Percentiles rank a stretch among this genome's conserved stretches.
Evolutionary conservation across 208 protist species (phyloP).

Genomic region (Trypanosoma scelopori): DNA sequence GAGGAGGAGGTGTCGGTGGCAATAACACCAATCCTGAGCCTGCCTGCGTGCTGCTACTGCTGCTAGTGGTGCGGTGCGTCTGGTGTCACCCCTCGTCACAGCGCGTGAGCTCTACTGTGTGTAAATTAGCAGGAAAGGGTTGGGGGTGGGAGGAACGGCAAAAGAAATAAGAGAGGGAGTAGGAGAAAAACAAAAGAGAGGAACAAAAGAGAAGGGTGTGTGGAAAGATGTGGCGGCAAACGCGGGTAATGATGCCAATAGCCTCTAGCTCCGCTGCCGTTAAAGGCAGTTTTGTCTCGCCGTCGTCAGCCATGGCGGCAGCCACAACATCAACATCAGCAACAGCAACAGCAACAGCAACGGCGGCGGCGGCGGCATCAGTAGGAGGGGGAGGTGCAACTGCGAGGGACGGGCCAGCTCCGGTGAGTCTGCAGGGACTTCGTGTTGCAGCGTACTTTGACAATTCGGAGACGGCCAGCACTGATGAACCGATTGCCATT

Average conservation of each 20-base stretch:
- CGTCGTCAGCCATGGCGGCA: too few species aligned
- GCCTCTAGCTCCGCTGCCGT: neutral
- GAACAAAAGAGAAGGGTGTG: neutral
- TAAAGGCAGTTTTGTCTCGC: neutral
- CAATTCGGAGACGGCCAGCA: conserved; percentile 48
- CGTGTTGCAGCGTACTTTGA: conserved; percentile 48
- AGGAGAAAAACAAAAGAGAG: neutral
- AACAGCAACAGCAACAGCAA: conserved; percentile 15
- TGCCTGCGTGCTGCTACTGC: neutral
- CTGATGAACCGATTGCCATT: conserved; percentile 72
- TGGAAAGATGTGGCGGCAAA: conserved; percentile 5
- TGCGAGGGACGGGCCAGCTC: conserved; percentile 23
- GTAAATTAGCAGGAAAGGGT: too few species aligned
- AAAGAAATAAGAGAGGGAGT: too few species aligned
- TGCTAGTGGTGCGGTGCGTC: neutral
- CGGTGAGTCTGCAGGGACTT: conserved; percentile 56
- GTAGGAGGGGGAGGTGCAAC: too few species aligned
- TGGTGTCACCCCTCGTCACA: too few species aligned
- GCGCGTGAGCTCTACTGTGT: too few species aligned
- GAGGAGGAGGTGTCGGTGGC: neutral
- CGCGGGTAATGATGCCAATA: conserved; percentile 5
- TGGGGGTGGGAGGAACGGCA: too few species aligned
- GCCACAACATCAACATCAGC: neutral
- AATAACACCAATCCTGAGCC: neutral
- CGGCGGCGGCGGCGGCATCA: conserved; percentile 8